Evolutionary conservation across 2,329 filamentous ascomycete species (phyloP), one percentile per base, ranked within the genome.

Genomic region (Raffaelea arxii): DNA sequence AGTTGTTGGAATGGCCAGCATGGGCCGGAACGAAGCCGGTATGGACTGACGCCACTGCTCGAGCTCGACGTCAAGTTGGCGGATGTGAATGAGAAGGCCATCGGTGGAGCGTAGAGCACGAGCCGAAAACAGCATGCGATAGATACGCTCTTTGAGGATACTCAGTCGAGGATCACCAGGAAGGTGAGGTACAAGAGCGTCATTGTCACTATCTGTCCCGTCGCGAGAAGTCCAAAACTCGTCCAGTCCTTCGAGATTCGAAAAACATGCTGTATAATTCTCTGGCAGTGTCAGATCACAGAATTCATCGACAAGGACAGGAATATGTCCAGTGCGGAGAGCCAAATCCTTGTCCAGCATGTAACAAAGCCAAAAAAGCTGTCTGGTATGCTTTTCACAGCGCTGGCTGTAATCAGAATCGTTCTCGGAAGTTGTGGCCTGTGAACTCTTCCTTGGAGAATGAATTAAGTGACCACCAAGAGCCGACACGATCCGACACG

Each of bases 301-400:
- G 16, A 27, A 42, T 9, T 27, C 40, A 7, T 19, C 40, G 5
- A 25, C 30, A 4, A 42, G n/a, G 22, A 42, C 24, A 24, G 40
- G 40, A 9, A 12, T 18, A 18, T 30, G 40, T 19, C 40, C 40
- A 3, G 40, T 42, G 12, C 14, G 40, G n/a, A 42, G 40, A 6
- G 23, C 25, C 6, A 42, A 4, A n/a, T 42, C 40, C 25, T 42
- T 42, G 25, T 42, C 40, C 16, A 30, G 12, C 23, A 30, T 27
- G 40, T 42, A 42, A 25, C 40, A 42, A n/a, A 42, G 23, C 40
- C 40, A 42, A 18, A 42, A 42, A 18, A 42, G 40, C 6, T 10
- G 6, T 4, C 40, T 23, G 24, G 14, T 27, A 25, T 42, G 40
- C 3, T 19, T 14, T 7, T 11, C 25, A 4, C 14, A 11, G 12